phyloP scores from a whole-genome alignment of 768 basidiomycete genomes.

The Podaxis sp. region DNA sequence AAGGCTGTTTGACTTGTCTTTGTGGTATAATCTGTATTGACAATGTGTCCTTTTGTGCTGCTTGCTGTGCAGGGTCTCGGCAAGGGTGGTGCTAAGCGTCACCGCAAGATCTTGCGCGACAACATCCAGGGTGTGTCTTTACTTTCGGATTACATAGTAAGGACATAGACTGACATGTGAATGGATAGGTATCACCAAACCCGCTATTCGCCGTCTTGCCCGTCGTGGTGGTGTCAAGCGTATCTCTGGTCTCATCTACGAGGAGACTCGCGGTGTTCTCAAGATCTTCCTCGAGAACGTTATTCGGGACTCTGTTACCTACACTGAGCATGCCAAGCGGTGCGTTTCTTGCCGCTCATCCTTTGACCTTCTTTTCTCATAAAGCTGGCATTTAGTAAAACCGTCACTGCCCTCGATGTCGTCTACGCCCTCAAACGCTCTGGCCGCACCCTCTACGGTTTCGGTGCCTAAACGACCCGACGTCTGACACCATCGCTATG shows the following conservation, averaged over 20 bases:
- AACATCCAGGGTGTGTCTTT: slow-evolving; percentile 65
- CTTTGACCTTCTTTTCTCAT: background rate
- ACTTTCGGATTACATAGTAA: background rate
- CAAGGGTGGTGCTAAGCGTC: slow-evolving; percentile 77
- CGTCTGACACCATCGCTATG: background rate
- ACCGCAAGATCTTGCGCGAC: slow-evolving; percentile 77
- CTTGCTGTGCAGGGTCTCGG: slow-evolving; percentile 54
- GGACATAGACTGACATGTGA: background rate
- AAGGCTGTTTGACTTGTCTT: background rate
- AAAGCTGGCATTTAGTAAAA: slow-evolving; percentile 44
- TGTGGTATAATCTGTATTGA: background rate
- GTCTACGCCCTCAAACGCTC: slow-evolving; percentile 73
- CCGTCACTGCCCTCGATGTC: slow-evolving; percentile 84
- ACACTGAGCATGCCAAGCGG: slow-evolving; percentile 92
- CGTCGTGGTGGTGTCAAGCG: slow-evolving; percentile 84
- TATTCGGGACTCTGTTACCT: slow-evolving; percentile 89
- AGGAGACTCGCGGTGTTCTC: slow-evolving; percentile 78
- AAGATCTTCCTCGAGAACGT: slow-evolving; percentile 71
- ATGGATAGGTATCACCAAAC: slow-evolving; percentile 41
- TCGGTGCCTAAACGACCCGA: slow-evolving; percentile 51
- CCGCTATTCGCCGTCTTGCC: slow-evolving; percentile 75
- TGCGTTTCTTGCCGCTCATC: slow-evolving; percentile 19
- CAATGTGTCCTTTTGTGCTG: background rate
- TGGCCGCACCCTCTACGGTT: slow-evolving; percentile 78
- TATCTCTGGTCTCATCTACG: slow-evolving; percentile 73